Base-by-base conservation (phyloP, 1,284 basidiomycete genomes). In the Exobasidium rhododendri region DNA sequence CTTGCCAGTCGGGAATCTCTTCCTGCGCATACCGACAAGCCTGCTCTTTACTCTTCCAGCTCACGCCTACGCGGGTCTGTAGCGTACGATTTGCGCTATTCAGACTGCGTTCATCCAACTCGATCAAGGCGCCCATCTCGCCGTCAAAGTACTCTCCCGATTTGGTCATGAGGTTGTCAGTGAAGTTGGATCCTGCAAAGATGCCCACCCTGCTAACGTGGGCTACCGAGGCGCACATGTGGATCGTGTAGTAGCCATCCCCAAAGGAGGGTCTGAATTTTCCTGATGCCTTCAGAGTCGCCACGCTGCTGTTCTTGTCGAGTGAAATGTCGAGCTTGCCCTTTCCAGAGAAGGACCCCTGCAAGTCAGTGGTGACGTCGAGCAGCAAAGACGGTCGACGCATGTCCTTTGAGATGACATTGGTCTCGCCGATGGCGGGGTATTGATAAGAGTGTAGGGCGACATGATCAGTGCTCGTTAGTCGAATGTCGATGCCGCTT, bases 341-440 rank as follows among this genome's bases (percentile, higher is more conserved):
- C 28, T 53, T 54, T 5, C 14, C 32, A 7, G 59, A 22, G 53
- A 28, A 58, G 53, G 57, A 26, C 10, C 32, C 47, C 11, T 24
- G 57, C 20, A 69, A 50, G 47, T 69, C 67, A 22, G 58, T 65
- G 26, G 51, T 68, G 26, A 68, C 55, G 58, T 68, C 67, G 29
- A 69, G 61, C 2, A 68, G 43, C 10, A 69, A 49, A 1, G 62
- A n/a, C n/a, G n/a, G n/a, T n/a, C n/a, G n/a, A n/a, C n/a, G n/a
- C n/a, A n/a, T 54, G 32, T 54, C 59, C 24, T n/a, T 22, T n/a
- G 53, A 45, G 20, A 43, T 3, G 20, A 26, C 50, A n/a, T 6
- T 58, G 45, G 10, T 32, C 26, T 24, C n/a, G n/a, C n/a, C n/a
- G n/a, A n/a, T n/a, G n/a, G n/a, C 65, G 6, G 56, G 45, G n/a